Base-by-base conservation (phyloP, 2,329 filamentous ascomycete species). In the Exophiala viscosa region DNA sequence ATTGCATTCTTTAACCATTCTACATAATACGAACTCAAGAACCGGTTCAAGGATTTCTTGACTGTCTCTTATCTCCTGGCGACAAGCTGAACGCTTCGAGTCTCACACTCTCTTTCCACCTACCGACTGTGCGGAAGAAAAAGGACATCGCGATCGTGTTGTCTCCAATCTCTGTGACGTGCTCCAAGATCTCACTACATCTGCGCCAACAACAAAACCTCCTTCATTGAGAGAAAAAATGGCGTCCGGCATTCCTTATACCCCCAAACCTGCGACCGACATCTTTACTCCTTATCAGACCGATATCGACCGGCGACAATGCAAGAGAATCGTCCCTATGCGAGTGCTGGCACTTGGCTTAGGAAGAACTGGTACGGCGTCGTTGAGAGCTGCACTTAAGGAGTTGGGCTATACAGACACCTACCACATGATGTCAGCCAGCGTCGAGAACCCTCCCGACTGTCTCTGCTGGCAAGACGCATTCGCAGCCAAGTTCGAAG, bases 381-480 rank as follows among this genome's bases (percentile, higher is more conserved):
- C 84, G 39, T 79, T 87, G 64, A 78, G 83, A 56, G 79, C 78
- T 39, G 85, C 85, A 15, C 77, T 88, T 66, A 78, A 83, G 64
- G 74, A 81, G 61, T 76, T 88, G 36, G 85, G 85, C 57, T 87
- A 84, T 67, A 73, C 79, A 62, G 82, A 86, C 67, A 84, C 81
- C 55, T 87, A 88, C 75, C 85, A 88, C 73, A 61, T 61, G 83
- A 84, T 86, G 81, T 84, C 78, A 62, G 82, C 80, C 60, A 82
- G 79, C 54, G 81, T 86, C 55, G 83, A 87, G 70, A 87, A 85
- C 69, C 81, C 81, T 9, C 81, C 79, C 18, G 84, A 87, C 64
- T 81, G 80, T 49, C 73, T 85, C 38, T 80, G 87, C 73, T 88
- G 85, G 85, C 81, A 82, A 70, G 82, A 87, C 58, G 85, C 85